These are phyloP conservation scores for Marchantia paleacea DNA, from an alignment of 225 moss, liverwort and hornwort species.

Conservation along the genomic window DNA sequence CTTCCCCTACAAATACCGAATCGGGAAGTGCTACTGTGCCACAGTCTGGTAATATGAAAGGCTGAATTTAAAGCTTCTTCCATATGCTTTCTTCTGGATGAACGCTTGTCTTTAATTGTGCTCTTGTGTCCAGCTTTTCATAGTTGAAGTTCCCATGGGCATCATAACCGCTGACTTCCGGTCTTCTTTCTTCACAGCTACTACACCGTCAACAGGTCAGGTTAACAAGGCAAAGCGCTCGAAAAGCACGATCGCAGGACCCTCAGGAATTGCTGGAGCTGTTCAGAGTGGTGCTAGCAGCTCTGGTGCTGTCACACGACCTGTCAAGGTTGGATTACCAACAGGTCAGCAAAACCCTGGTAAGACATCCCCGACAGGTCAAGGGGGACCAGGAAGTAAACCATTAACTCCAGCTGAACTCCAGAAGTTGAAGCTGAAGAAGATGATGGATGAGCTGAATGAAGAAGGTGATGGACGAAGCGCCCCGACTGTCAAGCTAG, in stretches of 20 bases:
- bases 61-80: neutral
- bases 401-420: slow-evolving; percentile 71
- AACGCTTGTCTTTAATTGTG: neutral
- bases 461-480: slow-evolving; percentile 76
- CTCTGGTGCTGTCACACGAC: slow-evolving; percentile 44
- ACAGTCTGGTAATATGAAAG: slow-evolving; percentile 16
- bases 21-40: neutral
- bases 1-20: slow-evolving; percentile 1
- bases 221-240: slow-evolving; percentile 53
- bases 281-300: slow-evolving; percentile 34
- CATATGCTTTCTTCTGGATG: neutral
- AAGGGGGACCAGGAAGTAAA: slow-evolving; percentile 35
- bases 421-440: slow-evolving; percentile 72
- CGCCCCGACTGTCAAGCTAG: slow-evolving; percentile 76
- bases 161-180: no score
- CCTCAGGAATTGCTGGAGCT: slow-evolving; percentile 55
- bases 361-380: neutral
- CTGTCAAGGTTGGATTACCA: slow-evolving; percentile 46
- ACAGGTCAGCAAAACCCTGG: slow-evolving; percentile 42
- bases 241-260: slow-evolving; percentile 60
- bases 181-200: neutral
- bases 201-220: neutral
- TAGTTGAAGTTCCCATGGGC: neutral
- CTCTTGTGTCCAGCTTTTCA: neutral
- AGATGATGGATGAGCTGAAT: slow-evolving; percentile 75